Conservation (phyloP, 2,329 filamentous ascomycete species). For the Grosmannia huntii region DNA sequence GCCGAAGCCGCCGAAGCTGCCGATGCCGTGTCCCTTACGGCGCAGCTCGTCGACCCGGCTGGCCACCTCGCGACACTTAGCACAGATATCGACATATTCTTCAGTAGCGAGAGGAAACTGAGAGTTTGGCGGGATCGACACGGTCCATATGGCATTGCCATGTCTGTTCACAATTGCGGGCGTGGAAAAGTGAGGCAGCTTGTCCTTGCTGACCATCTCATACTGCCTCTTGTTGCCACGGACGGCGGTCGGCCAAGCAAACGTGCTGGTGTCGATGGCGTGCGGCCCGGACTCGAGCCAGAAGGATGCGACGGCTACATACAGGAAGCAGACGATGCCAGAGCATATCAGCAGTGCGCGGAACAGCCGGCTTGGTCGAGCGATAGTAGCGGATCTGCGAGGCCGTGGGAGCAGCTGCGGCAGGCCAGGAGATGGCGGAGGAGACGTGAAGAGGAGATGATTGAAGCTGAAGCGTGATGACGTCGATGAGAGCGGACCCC, state of each 20-base stretch:
- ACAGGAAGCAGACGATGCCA: conserved; percentile 37
- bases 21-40: not conserved
- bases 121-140: conserved; percentile 57
- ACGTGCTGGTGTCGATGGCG: conserved; percentile 2
- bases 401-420: conserved; percentile 52
- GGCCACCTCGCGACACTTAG: conserved; percentile 53
- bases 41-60: conserved; percentile 40
- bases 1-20: not conserved
- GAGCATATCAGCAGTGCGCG: conserved; percentile 41
- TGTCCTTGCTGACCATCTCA: conserved; percentile 54
- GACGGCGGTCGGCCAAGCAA: conserved; percentile 26
- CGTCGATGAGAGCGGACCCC: conserved; percentile 41
- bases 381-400: conserved; percentile 45
- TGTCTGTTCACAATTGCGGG: conserved; percentile 55
- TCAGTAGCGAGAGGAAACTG: conserved; percentile 53
- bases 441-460: conserved; percentile 52
- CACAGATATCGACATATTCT: conserved; percentile 59
- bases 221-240: conserved; percentile 32
- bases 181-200: conserved; percentile 58
- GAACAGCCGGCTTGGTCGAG: conserved; percentile 44
- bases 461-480: conserved; percentile 54
- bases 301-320: conserved; percentile 27
- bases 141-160: conserved; percentile 62
- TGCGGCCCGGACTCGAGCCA: conserved; percentile 13
- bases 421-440: conserved; percentile 57